Base-by-base conservation (phyloP, 2,329 filamentous ascomycete species). In the Pseudogymnoascus sp. region DNA sequence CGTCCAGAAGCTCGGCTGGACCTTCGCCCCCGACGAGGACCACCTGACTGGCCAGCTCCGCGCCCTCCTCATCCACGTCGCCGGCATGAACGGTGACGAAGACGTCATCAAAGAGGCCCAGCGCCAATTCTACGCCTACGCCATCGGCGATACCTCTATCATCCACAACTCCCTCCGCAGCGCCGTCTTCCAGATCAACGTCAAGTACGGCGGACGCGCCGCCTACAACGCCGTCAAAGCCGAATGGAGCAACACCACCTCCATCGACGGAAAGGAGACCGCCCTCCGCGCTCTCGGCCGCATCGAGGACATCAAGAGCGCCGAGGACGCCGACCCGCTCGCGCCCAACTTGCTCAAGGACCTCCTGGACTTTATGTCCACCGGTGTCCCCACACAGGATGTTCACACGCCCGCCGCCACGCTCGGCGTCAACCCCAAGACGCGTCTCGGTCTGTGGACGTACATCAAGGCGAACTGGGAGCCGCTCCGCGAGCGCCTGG, bases 201-300 rank as follows among this genome's bases (percentile, higher is more conserved):
- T 97, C 63, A 86, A 85, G 65, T 74, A 75, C 62, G 85, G 91
- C 6, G 84, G 84, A 6, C 81, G 82, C 59, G 78, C 85, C 14
- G 90, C 91, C 60, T 88, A 84, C 66, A 81, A 88, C 28, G 82
- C 86, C 6, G 81, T 99, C 60, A 91, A 93, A 77, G 84, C 90
- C 60, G 92, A 97, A 72, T 97, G 90, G 81, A 81, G 85, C 65
- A 86, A 80, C 58, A 94, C 91, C 11, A 87, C 88, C 59, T 90
- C 91, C 6, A 86, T 97, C 37, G 94, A 97, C 69, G 92, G 91
- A 68, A 95, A 92, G 75, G 91, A 96, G 67, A 89, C 96, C 65
- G 88, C 85, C 66, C 82, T 97, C 2, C 79, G 82, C 37, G 84
- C 89, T 3, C 81, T 99, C 47, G 91, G 91, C 35, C 84, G 86